phyloP scores from a whole-genome alignment of 441 rosid species.

The Dalechampia spathulata region DNA sequence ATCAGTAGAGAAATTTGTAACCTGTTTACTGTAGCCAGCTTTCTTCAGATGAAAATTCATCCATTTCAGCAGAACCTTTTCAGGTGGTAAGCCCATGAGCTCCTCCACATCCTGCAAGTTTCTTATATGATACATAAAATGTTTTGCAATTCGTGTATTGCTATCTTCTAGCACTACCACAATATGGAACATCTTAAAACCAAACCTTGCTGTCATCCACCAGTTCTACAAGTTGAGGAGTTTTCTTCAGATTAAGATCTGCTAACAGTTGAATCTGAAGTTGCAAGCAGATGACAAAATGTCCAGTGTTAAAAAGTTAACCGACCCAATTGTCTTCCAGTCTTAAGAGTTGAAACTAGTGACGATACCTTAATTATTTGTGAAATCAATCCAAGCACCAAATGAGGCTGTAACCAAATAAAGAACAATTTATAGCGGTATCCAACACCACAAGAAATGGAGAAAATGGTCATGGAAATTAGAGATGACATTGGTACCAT shows the following conservation, averaged over 20 bases:
- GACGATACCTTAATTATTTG: constrained; percentile 87
- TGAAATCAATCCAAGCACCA: constrained; percentile 92
- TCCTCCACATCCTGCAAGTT: constrained; percentile 87
- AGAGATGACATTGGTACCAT: too few relatives aligned
- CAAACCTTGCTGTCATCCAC: constrained; percentile 79
- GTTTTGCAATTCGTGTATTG: background rate
- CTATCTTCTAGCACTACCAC: constrained; percentile 6
- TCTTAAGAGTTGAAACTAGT: too few relatives aligned
- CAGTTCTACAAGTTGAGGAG: constrained; percentile 89
- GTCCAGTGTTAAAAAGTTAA: constrained; percentile 15
- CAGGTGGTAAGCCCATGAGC: constrained; percentile 86
- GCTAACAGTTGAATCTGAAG: constrained; percentile 94
- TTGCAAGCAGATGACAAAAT: constrained; percentile 17
- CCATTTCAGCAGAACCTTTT: constrained; percentile 93
- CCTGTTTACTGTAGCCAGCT: constrained; percentile 81
- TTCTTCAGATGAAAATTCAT: constrained; percentile 98
- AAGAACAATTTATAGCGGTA: too few relatives aligned
- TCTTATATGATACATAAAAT: constrained; percentile 1
- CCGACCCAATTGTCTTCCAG: too few relatives aligned
- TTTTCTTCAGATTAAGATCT: constrained; percentile 90
- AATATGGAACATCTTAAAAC: constrained; percentile 5
- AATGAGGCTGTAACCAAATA: constrained; percentile 64
- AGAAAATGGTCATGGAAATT: too few relatives aligned
- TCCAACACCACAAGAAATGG: too few relatives aligned
- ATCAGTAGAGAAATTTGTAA: constrained; percentile 91